Evolutionary conservation across 2,329 filamentous ascomycete species (phyloP), one percentile per base, ranked within the genome.

Genomic region (Pseudocercospora pini-densiflorae): DNA sequence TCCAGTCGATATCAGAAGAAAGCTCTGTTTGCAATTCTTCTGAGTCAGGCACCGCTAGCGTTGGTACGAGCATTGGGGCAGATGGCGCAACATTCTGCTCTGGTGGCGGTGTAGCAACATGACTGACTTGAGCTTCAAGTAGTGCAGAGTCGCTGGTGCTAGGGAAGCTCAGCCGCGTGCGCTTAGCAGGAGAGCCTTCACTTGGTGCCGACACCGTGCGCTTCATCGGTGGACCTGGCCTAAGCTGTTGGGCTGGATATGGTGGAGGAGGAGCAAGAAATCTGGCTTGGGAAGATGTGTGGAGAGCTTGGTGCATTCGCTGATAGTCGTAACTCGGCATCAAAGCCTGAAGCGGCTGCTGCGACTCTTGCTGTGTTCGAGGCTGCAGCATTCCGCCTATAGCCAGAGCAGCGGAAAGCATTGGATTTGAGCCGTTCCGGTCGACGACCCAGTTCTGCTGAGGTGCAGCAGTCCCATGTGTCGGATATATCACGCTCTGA

Each of bases 401-500:
- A 24, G 54, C 54, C 5, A 58, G 12, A 8, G 54, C 54, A 19
- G 54, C 54, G 9, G 54, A 33, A 16, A 58, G n/a, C 29, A 58
- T 58, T 4, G 29, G 54, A 19, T 58, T 40, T 3, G 54, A 19
- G 27, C 54, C 54, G n/a, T 58, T 40, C 19, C 54, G 21, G 24
- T 24, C 54, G 9, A 58, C 54, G 27, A 58, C 9, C 54, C 54
- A 58, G 29, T 58, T 24, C n/a, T 40, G 54, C 54, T 40, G 54
- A n/a, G n/a, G 24, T 21, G 5, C 24, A 5, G 1, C 7, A 5
- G 2, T 12, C 4, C 2, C 8, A 19, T 58, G 14, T 21, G n/a
- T 3, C 16, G 54, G 27, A n/a, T 23, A 19, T 2, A 31, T 6
- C 4, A 14, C 27, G 6, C 31, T 21, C 27, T 58, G 29, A 21